These are phyloP conservation scores for Diospyros lotus DNA, from an alignment of 148 eudicot species.

Conservation along the genomic window DNA sequence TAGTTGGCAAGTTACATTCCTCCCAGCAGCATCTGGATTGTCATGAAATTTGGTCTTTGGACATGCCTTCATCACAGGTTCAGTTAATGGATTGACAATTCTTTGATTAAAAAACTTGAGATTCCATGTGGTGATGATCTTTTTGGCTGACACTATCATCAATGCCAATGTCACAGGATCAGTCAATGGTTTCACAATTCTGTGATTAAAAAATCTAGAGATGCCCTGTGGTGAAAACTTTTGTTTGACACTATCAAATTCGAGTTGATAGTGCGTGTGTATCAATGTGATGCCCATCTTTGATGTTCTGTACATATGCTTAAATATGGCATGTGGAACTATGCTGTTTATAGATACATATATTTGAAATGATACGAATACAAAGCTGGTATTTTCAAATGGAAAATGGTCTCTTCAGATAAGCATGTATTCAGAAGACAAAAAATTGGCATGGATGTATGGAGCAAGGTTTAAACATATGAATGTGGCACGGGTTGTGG, in stretches of 20 bases:
- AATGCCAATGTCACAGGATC: too few species aligned
- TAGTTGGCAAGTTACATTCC: background rate
- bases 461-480: background rate
- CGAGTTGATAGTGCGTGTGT: too few species aligned
- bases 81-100: background rate
- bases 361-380: background rate
- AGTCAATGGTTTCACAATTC: too few species aligned
- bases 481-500: background rate
- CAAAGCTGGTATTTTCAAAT: background rate
- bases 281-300: too few species aligned
- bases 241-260: too few species aligned
- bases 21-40: background rate
- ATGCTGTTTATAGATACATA: too few species aligned
- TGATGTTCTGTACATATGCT: background rate
- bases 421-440: background rate
- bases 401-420: background rate
- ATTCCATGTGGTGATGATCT: too few species aligned
- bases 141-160: too few species aligned
- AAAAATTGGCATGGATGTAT: background rate
- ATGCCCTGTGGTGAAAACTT: too few species aligned
- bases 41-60: background rate
- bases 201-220: too few species aligned
- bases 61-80: background rate
- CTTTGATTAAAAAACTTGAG: background rate
- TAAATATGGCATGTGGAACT: background rate